Percentiles rank a stretch among this genome's conserved stretches.
These are phyloP conservation scores for Cornus controversa DNA, from an alignment of 148 eudicot genomes.

Conservation along the genomic window DNA sequence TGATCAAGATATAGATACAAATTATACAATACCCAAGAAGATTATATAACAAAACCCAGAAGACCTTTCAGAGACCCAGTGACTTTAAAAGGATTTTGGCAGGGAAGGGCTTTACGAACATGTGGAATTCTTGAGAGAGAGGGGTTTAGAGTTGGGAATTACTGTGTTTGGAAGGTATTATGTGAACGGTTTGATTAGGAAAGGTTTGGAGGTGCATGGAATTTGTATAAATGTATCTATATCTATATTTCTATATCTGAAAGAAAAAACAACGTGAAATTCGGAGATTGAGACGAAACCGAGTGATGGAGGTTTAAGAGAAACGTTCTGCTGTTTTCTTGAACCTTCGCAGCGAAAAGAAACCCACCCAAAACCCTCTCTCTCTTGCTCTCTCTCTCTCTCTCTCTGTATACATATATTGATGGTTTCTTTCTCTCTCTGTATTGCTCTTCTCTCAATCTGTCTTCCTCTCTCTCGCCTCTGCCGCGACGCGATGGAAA, in stretches of 20 bases:
- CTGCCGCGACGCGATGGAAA: not conserved
- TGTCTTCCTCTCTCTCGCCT: not conserved
- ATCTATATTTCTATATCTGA: not conserved
- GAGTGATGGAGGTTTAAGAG: not conserved
- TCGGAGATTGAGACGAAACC: not conserved
- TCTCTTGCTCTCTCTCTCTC: too few relatives aligned
- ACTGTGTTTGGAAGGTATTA: not conserved
- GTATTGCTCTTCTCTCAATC: not conserved
- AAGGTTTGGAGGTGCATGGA: conserved; percentile 3
- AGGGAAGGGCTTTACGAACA: not conserved
- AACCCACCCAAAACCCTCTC: not conserved
- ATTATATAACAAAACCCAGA: too few relatives aligned
- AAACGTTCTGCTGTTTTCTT: not conserved
- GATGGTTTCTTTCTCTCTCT: not conserved
- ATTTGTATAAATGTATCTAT: not conserved
- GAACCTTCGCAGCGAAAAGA: not conserved
- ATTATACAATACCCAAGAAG: not conserved
- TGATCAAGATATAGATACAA: not conserved
- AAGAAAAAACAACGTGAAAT: not conserved
- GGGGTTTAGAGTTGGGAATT: not conserved
- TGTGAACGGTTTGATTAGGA: conserved; percentile 6
- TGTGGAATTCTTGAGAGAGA: not conserved
- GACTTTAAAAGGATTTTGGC: not conserved
- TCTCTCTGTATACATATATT: too few relatives aligned
- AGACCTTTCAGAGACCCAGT: too few relatives aligned